Percentiles rank a stretch among this genome's conserved stretches.
Evolutionary conservation across 805 yeast genomes (phyloP).

Genomic region (Maudiozyma saulgeensis): DNA sequence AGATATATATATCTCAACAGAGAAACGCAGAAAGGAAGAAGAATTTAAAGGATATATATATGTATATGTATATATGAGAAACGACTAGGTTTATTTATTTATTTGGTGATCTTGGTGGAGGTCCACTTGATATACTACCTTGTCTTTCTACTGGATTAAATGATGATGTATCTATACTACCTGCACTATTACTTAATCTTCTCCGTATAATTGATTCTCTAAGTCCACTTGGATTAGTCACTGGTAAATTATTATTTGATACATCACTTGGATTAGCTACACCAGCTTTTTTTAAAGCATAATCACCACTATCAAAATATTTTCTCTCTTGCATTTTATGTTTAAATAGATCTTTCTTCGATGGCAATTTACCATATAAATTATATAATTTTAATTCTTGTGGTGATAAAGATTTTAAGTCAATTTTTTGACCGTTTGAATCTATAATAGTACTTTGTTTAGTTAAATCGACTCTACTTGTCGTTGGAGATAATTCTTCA

Average conservation of each 20-base stretch:
- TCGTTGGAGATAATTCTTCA: constrained; percentile 22
- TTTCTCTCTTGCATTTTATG: constrained; percentile 78
- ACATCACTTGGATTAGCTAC: constrained; percentile 25
- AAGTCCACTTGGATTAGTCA: constrained; percentile 30
- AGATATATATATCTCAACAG: no score
- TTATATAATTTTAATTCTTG: constrained; percentile 73
- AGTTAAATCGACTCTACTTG: constrained; percentile 18
- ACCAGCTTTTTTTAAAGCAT: constrained; percentile 74
- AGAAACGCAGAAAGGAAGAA: no score
- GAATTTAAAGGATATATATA: neutral
- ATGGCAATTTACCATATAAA: constrained; percentile 79
- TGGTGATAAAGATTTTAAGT: constrained; percentile 52
- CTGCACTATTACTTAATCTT: constrained; percentile 29
- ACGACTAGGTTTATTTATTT: constrained; percentile 8
- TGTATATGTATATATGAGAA: neutral
- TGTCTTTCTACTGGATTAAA: constrained; percentile 18
- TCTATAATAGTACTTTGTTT: constrained; percentile 7
- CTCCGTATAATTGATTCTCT: constrained; percentile 29
- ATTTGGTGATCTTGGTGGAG: constrained; percentile 29
- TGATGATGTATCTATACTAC: constrained; percentile 16
- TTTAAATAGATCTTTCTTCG: constrained; percentile 64
- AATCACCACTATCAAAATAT: constrained; percentile 90
- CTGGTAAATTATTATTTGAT: constrained; percentile 26
- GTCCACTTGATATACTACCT: constrained; percentile 30
- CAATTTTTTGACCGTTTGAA: constrained; percentile 27